Evolutionary conservation across 2,329 filamentous ascomycete species (phyloP).

Genomic region (Epichloe hybrida): DNA sequence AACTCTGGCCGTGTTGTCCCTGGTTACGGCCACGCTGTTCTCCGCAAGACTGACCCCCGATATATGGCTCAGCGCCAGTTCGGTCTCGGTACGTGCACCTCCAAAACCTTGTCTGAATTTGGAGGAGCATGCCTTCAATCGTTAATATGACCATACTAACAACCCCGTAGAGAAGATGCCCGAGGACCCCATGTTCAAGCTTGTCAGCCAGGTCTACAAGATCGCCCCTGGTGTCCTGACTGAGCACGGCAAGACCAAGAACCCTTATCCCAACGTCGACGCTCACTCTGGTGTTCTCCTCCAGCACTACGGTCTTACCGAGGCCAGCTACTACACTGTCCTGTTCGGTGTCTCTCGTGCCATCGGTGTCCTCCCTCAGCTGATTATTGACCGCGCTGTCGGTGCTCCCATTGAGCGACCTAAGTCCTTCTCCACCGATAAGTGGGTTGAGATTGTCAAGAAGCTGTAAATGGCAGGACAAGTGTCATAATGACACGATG

Average conservation of each 20-base stretch:
- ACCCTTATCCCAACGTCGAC: slow-evolving; percentile 98
- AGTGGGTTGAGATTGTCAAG: slow-evolving; percentile 87
- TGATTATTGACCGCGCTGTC: slow-evolving; percentile 97
- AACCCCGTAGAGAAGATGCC: slow-evolving; percentile 57
- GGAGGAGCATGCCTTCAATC: not conserved
- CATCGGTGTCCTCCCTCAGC: slow-evolving; percentile 94
- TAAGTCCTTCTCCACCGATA: slow-evolving; percentile 97
- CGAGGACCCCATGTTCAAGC: slow-evolving; percentile 99
- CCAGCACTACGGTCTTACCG: slow-evolving; percentile 97
- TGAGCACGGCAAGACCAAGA: slow-evolving; percentile 99
- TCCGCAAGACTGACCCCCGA: slow-evolving; percentile 98
- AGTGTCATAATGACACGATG: not conserved
- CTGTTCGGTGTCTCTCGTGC: slow-evolving; percentile 98
- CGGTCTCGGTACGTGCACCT: slow-evolving; percentile 45
- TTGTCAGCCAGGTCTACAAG: slow-evolving; percentile 99
- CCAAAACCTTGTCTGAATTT: not conserved
- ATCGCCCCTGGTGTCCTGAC: slow-evolving; percentile 95
- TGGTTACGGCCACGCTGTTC: slow-evolving; percentile 95
- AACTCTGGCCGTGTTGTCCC: slow-evolving; percentile 93
- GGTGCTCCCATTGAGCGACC: slow-evolving; percentile 96
- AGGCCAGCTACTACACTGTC: slow-evolving; percentile 99
- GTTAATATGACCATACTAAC: slow-evolving; percentile 11
- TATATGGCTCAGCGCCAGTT: slow-evolving; percentile 98
- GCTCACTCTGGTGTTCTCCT: slow-evolving; percentile 98
- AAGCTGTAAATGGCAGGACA: slow-evolving; percentile 54